phyloP scores from a whole-genome alignment of 768 basidiomycete species.

The Mycena epipterygia region DNA sequence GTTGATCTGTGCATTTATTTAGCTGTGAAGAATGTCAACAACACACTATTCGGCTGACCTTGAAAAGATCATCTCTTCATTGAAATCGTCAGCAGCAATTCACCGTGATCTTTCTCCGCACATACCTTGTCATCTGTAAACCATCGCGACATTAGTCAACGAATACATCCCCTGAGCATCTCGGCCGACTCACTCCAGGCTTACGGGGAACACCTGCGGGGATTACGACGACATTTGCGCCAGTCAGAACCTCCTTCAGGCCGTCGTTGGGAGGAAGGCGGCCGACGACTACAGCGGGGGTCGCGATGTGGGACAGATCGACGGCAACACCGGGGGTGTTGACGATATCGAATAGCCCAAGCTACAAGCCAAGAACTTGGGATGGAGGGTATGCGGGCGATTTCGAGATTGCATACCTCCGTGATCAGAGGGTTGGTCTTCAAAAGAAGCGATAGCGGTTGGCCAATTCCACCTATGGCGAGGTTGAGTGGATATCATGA shows the following conservation, averaged over 20 bases:
- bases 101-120: slow-evolving; percentile 21
- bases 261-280: slow-evolving; percentile 85
- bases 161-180: slow-evolving; percentile 28
- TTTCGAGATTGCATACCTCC: slow-evolving; percentile 60
- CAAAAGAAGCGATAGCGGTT: slow-evolving; percentile 93
- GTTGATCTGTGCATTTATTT: slow-evolving; percentile 79
- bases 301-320: slow-evolving; percentile 94
- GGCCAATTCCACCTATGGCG: slow-evolving; percentile 90
- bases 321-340: slow-evolving; percentile 97
- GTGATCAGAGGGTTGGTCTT: slow-evolving; percentile 88
- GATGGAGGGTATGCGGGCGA: slow-evolving; percentile 1
- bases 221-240: slow-evolving; percentile 93
- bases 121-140: slow-evolving; percentile 67
- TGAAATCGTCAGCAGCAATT: slow-evolving; percentile 1
- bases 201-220: slow-evolving; percentile 98
- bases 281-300: slow-evolving; percentile 88
- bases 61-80: slow-evolving; percentile 93
- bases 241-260: slow-evolving; percentile 84
- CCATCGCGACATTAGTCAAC: slow-evolving; percentile 19
- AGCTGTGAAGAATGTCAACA: slow-evolving; percentile 13
- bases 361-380: slow-evolving; percentile 55
- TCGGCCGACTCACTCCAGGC: slow-evolving; percentile 76
- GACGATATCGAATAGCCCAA: slow-evolving; percentile 95
- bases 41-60: slow-evolving; percentile 62
- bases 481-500: slow-evolving; percentile 14